Evolutionary conservation across 495 filamentous ascomycete species (phyloP).

Genomic region (Acidiella bohemica): DNA sequence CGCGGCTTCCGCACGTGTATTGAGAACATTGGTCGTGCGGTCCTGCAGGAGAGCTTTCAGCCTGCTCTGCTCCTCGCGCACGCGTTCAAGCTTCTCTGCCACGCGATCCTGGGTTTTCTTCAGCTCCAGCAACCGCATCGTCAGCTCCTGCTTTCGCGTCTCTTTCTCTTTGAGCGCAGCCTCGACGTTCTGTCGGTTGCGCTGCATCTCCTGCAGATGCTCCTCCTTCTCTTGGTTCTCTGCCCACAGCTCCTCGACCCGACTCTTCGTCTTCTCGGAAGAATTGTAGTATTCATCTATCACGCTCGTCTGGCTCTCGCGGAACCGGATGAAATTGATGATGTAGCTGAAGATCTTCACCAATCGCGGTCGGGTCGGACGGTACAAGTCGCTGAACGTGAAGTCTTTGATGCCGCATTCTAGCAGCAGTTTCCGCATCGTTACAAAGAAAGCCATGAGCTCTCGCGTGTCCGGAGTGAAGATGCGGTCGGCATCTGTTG

Average conservation of each 20-base stretch:
- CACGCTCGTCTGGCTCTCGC: conserved; percentile 69
- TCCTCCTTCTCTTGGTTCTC: conserved; percentile 80
- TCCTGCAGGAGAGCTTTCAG: conserved; percentile 64
- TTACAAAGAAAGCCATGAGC: conserved; percentile 83
- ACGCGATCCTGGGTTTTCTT: conserved; percentile 65
- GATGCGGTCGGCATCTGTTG: conserved; percentile 58
- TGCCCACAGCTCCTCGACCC: conserved; percentile 70
- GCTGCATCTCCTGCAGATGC: conserved; percentile 66
- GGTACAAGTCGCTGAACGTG: conserved; percentile 75
- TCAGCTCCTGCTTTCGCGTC: conserved; percentile 70
- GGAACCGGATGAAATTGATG: conserved; percentile 96
- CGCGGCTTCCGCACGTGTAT: conserved; percentile 57
- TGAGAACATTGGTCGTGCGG: conserved; percentile 50
- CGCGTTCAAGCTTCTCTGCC: conserved; percentile 59
- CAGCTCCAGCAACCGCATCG: conserved; percentile 61
- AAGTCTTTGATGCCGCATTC: conserved; percentile 92
- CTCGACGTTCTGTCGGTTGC: conserved; percentile 62
- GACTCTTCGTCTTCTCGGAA: conserved; percentile 65
- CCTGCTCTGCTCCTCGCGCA: conserved; percentile 55
- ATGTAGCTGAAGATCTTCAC: conserved; percentile 88
- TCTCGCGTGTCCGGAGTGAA: conserved; percentile 78
- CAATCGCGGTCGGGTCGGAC: conserved; percentile 74
- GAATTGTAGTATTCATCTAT: conserved; percentile 91
- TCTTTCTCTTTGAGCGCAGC: conserved; percentile 66
- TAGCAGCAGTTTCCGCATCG: conserved; percentile 56